Evolutionary conservation across 495 filamentous ascomycete genomes (phyloP), one percentile per base, ranked within the genome.

Genomic region (Hyaloscypha bicolor): DNA sequence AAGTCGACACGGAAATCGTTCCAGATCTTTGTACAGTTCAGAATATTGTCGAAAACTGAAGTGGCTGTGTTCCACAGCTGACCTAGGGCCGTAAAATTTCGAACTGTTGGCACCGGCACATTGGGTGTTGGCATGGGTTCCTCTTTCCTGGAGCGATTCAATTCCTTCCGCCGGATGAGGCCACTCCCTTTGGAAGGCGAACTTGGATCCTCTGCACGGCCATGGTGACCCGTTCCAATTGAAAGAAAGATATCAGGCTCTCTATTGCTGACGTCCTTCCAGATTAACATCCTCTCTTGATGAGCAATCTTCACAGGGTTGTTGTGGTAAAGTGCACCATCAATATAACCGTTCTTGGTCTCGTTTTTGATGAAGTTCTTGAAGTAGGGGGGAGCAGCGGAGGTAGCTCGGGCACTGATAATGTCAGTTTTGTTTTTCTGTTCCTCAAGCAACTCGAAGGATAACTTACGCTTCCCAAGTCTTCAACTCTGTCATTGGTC

Each of bases 381-480:
- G 66, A 86, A 87, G 58, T 77, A 81, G 0, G 72, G 70, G 1
- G 83, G 79, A 9, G 81, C 81, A 0, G 84, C 83, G 0, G 83
- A 77, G 21, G 85, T 82, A 12, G 81, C 81, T 31, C 83, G 76
- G 21, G 80, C 81, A 30, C 69, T 78, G 52, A 9, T 48, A 16
- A 3, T 2, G 56, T 76, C 62, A 75, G 67, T 62, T 6, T n/a
- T 32, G 29, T 57, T n/a, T 45, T 9, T 52, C 29, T 12, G 62
- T 31, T 14, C 9, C 9, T 35, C 52, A 3, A 37, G 25, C 1
- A 21, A 3, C 2, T 68, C 80, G n/a, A n/a, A n/a, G n/a, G n/a
- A n/a, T n/a, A n/a, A n/a, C n/a, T 69, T 73, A 83, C 80, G 79
- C 82, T 78, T 88, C 82, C 84, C 84, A 87, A 3, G 78, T 74